Percentiles rank a stretch among this genome's conserved stretches.
Evolutionary conservation across 192 early-diverging fungal genomes (phyloP).

Genomic region (Phlyctochytrium planicorne): DNA sequence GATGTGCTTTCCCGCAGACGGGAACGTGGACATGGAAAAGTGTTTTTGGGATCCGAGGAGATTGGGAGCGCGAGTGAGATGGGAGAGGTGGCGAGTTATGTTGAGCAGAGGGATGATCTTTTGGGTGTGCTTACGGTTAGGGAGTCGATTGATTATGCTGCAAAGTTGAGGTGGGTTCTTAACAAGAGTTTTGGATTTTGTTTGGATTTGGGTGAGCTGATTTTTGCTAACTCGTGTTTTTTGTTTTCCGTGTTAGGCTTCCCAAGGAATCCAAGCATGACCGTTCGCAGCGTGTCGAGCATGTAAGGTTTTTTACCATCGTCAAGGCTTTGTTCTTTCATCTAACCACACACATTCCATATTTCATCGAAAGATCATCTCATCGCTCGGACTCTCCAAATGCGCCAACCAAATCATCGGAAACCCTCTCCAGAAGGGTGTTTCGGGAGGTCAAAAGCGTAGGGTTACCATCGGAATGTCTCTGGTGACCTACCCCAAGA

Average conservation of each 20-base stretch:
- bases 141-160: constrained; percentile 65
- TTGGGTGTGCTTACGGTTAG: constrained; percentile 60
- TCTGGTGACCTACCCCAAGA: constrained; percentile 57
- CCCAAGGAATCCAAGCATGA: no score
- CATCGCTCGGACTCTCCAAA: constrained; percentile 54
- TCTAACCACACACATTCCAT: constrained; percentile 52
- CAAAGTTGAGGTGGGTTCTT: background rate
- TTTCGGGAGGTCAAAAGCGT: constrained; percentile 81
- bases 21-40: background rate
- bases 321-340: constrained; percentile 61
- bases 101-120: constrained; percentile 34
- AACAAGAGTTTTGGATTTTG: no score
- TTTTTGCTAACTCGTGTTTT: no score
- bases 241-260: no score
- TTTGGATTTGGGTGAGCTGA: no score
- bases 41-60: background rate
- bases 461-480: constrained; percentile 75
- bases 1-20: constrained; percentile 23
- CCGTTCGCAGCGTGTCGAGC: no score
- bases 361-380: no score
- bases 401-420: constrained; percentile 62
- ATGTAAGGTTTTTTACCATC: no score
- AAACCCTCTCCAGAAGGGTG: constrained; percentile 63
- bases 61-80: background rate
- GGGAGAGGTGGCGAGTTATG: constrained; percentile 16